phyloP scores from a whole-genome alignment of 352 stramenopile species.

The Pythium scleroteichum region DNA sequence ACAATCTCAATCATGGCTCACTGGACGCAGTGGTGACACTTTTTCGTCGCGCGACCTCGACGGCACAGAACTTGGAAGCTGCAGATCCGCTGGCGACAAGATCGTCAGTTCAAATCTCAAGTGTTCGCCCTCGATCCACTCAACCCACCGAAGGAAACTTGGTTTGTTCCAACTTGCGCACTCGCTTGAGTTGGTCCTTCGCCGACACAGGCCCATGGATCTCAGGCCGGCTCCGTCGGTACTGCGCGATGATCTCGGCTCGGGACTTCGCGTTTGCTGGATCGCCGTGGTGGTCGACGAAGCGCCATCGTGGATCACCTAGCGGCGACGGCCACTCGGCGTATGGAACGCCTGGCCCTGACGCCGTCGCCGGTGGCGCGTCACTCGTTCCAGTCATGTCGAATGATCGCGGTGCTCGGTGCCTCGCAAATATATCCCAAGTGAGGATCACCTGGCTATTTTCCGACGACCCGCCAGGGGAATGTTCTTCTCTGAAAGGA shows the following conservation, averaged over 20 bases:
- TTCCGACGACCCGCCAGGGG: no score
- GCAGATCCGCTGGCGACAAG: conserved; percentile 37
- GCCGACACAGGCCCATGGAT: conserved; percentile 5
- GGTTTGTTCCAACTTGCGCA: not conserved
- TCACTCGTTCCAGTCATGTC: conserved; percentile 10
- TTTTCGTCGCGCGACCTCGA: conserved; percentile 47
- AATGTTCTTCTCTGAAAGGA: conserved; percentile 2
- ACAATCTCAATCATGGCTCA: conserved; percentile 17
- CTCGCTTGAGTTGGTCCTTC: conserved; percentile 14
- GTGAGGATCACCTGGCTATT: conserved; percentile 12
- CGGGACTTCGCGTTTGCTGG: conserved; percentile 24
- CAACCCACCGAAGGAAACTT: conserved; percentile 4
- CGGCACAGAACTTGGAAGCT: conserved; percentile 60
- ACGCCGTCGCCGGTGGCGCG: conserved; percentile 14
- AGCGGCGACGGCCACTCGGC: conserved; percentile 63
- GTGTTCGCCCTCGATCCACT: not conserved
- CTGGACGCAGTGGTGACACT: conserved; percentile 72
- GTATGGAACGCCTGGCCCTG: conserved; percentile 34
- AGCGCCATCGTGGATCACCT: conserved; percentile 44
- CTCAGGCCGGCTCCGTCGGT: conserved; percentile 27
- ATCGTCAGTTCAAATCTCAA: no score
- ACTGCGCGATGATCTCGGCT: conserved; percentile 42
- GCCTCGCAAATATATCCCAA: no score
- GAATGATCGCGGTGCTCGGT: no score
- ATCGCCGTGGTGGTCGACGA: conserved; percentile 15